phyloP scores from a whole-genome alignment of 2,329 filamentous ascomycete species.

The Aquanectria penicillioides region DNA sequence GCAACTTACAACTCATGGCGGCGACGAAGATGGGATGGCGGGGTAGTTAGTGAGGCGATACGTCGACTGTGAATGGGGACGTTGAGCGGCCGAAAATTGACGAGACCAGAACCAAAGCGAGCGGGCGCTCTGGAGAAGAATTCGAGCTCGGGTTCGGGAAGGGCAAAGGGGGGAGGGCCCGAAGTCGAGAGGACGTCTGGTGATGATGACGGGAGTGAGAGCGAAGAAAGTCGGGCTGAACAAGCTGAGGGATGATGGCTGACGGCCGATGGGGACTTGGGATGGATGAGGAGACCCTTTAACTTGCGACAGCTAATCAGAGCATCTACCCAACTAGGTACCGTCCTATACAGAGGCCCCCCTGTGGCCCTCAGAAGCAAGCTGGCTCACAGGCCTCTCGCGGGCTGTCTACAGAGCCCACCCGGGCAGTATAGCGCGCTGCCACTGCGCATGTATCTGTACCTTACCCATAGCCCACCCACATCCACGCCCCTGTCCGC shows the following conservation, averaged over 20 bases:
- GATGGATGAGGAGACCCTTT: constrained; percentile 18
- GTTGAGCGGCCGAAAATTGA: neutral
- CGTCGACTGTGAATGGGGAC: neutral
- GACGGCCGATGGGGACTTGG: constrained; percentile 3
- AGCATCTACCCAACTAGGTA: constrained; percentile 1
- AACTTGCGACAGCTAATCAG: constrained; percentile 19
- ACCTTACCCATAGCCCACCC: neutral
- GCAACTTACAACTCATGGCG: constrained; percentile 47
- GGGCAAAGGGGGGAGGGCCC: neutral
- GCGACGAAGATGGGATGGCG: constrained; percentile 33
- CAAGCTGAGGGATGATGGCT: constrained; percentile 5
- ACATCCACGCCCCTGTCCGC: neutral
- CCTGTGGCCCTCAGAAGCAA: too few relatives aligned
- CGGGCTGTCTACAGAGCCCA: too few relatives aligned
- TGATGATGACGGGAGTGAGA: constrained; percentile 8
- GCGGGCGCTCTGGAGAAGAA: neutral
- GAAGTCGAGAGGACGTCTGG: constrained; percentile 3
- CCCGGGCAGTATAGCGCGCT: too few relatives aligned
- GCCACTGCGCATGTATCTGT: neutral
- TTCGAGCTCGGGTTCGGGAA: constrained; percentile 1
- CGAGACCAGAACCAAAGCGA: neutral
- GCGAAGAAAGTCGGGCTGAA: constrained; percentile 5
- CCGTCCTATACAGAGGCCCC: too few relatives aligned
- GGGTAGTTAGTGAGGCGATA: constrained; percentile 35
- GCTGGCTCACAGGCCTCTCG: too few relatives aligned